Conservation (phyloP, 495 filamentous ascomycete species). For the Chaetomium cochliodes region DNA sequence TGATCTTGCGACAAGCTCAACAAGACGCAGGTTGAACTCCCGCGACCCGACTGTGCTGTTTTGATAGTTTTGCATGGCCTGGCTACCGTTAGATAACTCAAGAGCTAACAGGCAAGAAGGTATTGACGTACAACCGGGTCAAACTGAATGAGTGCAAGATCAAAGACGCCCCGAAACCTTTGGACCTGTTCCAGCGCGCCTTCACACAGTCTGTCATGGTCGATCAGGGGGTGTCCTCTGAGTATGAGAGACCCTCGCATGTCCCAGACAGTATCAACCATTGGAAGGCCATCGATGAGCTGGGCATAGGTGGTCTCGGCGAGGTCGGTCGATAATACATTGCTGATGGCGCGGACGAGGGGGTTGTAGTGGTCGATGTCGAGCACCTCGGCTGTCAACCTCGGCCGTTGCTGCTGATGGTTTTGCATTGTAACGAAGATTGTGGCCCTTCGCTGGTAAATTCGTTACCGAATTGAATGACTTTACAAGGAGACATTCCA, state of each 20-base stretch:
- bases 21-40: constrained; percentile 16
- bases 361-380: neutral
- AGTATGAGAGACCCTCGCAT: neutral
- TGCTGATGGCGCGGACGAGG: constrained; percentile 1
- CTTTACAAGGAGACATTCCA: too few species aligned
- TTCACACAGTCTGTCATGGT: constrained; percentile 4
- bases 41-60: neutral
- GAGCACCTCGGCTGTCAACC: constrained; percentile 1
- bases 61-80: constrained; percentile 16
- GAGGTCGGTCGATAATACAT: constrained; percentile 8
- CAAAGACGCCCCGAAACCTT: neutral
- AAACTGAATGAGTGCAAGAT: constrained; percentile 1
- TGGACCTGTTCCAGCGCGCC: neutral
- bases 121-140: neutral
- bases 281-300: constrained; percentile 16
- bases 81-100: neutral
- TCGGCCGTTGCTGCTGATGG: neutral
- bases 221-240: constrained; percentile 7
- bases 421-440: neutral
- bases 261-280: neutral
- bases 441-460: neutral
- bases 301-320: constrained; percentile 4
- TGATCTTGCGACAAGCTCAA: constrained; percentile 6
- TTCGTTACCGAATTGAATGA: neutral
- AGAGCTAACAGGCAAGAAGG: too few species aligned